phyloP scores from a whole-genome alignment of 306 rosid species.

The Hippophae tibetana region DNA sequence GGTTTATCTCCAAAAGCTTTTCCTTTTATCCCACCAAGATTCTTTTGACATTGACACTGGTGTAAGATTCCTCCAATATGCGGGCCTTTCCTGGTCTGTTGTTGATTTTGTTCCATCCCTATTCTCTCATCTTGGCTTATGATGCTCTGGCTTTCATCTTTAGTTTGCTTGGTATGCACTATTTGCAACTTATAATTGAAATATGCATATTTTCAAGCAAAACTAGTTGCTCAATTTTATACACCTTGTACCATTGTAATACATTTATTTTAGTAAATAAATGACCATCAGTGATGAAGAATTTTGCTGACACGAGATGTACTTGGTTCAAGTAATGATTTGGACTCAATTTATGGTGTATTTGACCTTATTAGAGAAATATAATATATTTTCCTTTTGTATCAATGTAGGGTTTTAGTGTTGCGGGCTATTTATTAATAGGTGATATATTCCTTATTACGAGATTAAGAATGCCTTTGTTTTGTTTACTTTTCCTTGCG shows the following conservation, averaged over 20 bases:
- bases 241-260: background rate
- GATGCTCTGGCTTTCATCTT: conserved; percentile 5
- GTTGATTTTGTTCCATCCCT: conserved; percentile 85
- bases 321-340: too few relatives aligned
- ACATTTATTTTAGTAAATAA: too few relatives aligned
- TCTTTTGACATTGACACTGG: conserved; percentile 83
- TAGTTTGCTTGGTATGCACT: background rate
- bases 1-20: conserved; percentile 43
- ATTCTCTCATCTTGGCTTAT: conserved; percentile 51
- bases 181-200: conserved; percentile 1
- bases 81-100: conserved; percentile 92
- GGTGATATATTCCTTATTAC: too few relatives aligned
- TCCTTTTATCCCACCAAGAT: conserved; percentile 30
- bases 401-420: too few relatives aligned
- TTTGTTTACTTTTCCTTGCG: too few relatives aligned
- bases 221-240: conserved; percentile 13
- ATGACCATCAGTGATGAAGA: too few relatives aligned
- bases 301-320: too few relatives aligned
- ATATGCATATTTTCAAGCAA: background rate
- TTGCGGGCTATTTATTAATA: too few relatives aligned
- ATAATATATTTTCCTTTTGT: too few relatives aligned
- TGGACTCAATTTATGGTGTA: too few relatives aligned
- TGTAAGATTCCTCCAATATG: conserved; percentile 75
- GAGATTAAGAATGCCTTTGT: too few relatives aligned
- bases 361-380: too few relatives aligned